phyloP scores from a whole-genome alignment of 768 basidiomycete species.

The Russula lepida region DNA sequence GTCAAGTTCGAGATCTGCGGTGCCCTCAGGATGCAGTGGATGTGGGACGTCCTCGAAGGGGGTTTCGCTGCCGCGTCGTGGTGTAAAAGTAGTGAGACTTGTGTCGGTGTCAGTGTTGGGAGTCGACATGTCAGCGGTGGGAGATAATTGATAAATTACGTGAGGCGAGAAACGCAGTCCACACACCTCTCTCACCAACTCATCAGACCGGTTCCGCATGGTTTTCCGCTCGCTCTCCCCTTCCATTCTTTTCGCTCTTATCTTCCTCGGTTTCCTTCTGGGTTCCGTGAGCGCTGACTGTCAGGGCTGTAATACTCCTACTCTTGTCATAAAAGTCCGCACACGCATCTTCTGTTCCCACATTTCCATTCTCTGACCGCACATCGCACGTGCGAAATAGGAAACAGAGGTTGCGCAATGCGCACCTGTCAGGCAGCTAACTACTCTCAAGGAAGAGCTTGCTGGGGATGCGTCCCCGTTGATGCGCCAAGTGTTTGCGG shows the following conservation, averaged over 20 bases:
- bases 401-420: slow-evolving; percentile 39
- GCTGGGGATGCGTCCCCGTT: slow-evolving; percentile 62
- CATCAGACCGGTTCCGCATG: background rate
- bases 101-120: background rate
- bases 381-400: slow-evolving; percentile 29
- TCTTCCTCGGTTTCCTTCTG: slow-evolving; percentile 1
- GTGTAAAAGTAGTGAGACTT: background rate
- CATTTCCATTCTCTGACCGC: slow-evolving; percentile 9
- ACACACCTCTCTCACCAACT: background rate
- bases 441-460: slow-evolving; percentile 49
- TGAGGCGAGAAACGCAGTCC: background rate
- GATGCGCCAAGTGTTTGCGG: slow-evolving; percentile 71
- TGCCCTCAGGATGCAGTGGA: background rate
- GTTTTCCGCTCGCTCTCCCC: background rate
- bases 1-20: background rate
- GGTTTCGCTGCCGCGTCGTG: background rate
- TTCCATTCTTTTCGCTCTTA: slow-evolving; percentile 14
- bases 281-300: slow-evolving; percentile 1
- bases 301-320: background rate
- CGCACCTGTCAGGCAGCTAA: slow-evolving; percentile 38
- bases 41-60: background rate
- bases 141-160: background rate
- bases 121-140: background rate
- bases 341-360: background rate
- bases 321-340: slow-evolving; percentile 18